Base-by-base conservation (phyloP, 176 grass and related monocot species). In the Luzula sylvatica region DNA sequence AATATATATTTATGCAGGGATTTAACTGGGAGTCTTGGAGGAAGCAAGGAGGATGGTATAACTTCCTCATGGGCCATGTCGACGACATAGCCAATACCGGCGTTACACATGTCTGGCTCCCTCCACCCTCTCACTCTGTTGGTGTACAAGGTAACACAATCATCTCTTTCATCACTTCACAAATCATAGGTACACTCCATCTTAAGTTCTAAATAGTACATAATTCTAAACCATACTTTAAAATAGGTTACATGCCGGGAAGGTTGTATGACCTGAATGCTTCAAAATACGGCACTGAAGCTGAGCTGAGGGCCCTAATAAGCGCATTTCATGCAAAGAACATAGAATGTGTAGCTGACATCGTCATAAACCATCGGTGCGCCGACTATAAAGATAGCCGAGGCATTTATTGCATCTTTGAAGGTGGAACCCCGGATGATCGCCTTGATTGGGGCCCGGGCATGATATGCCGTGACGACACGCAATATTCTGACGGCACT, bases 21-120 rank as follows among this genome's bases (percentile, higher is more conserved):
- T 94, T 94, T 30, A 87, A 83, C 59, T 94, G 88, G 82, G 82
- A 87, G 20, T 87, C 82, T 11, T 94, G 82, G 78, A 94, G 58
- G 58, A 87, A 87, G 29, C 69, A 94, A 24, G 82, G 78, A 1
- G 78, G 88, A 1, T 87, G 76, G 79, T 94, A 94, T 46, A 83
- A 80, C 56, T 72, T 63, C 42, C 58, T 94, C 19, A 46, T 38
- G 21, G 64, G 50, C 0, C 78, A 15, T 7, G 75, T 80, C 1
- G 21, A 66, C 39, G 75, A 83, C 52, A 73, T 94, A 64, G 78
- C 78, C 45, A 69, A 41, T 0, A 22, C 88, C 7, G 69, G 88
- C 7, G 72, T 64, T n/a, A 94, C 88, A 1, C 83, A 72, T 49
- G 65, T 87, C 26, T 94, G 88, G 88, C 83, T 94, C 8, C 88